Evolutionary conservation across 768 basidiomycete genomes (phyloP).

Genomic region (Kwoniella pini): DNA sequence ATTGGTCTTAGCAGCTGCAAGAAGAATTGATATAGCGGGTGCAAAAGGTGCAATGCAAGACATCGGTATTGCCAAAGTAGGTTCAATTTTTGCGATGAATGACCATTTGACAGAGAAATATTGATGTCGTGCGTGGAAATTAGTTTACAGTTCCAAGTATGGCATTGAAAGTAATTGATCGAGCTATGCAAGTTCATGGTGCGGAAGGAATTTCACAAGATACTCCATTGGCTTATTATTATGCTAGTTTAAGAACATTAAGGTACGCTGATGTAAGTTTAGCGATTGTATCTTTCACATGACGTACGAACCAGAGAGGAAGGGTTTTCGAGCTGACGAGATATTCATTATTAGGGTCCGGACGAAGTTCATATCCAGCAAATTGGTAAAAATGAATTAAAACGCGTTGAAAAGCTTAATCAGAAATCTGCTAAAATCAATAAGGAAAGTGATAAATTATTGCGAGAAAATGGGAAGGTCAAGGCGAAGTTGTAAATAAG

Average conservation of each 20-base stretch:
- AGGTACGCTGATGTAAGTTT: conserved; percentile 59
- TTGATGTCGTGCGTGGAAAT: not conserved
- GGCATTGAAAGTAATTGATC: conserved; percentile 84
- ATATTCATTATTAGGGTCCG: conserved; percentile 40
- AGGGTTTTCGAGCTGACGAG: conserved; percentile 24
- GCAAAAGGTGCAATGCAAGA: conserved; percentile 96
- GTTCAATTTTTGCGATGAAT: conserved; percentile 3
- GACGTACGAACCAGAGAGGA: no score
- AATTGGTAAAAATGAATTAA: conserved; percentile 85
- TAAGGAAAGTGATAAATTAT: conserved; percentile 20
- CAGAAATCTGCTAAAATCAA: conserved; percentile 28
- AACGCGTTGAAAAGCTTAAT: conserved; percentile 65
- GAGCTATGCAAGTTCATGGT: conserved; percentile 93
- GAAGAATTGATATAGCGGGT: conserved; percentile 84
- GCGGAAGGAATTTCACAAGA: conserved; percentile 97
- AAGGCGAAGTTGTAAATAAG: conserved; percentile 34
- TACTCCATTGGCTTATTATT: conserved; percentile 72
- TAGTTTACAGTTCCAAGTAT: conserved; percentile 92
- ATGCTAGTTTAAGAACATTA: conserved; percentile 79
- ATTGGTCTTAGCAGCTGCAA: conserved; percentile 86
- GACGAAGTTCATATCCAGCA: conserved; percentile 88
- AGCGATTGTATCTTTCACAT: not conserved
- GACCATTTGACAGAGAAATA: not conserved
- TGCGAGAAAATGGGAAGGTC: conserved; percentile 15
- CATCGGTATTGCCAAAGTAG: conserved; percentile 93